These are phyloP conservation scores for Fagus sylvatica DNA, from an alignment of 306 rosid genomes.

Conservation along the genomic window DNA sequence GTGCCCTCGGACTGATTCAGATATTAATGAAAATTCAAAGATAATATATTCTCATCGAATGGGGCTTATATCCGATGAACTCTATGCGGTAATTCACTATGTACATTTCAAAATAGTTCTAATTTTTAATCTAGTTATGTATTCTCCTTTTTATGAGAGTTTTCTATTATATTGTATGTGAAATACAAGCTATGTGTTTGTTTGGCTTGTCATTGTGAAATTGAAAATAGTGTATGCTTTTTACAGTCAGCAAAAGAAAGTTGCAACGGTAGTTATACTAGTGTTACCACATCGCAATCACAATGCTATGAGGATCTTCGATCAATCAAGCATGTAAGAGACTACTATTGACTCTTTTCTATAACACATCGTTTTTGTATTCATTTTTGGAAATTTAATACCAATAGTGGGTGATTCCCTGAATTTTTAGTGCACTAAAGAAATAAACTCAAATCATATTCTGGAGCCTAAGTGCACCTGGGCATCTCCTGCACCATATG, in stretches of 20 bases:
- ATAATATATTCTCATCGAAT: slow-evolving; percentile 11
- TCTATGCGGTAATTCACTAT: slow-evolving; percentile 8
- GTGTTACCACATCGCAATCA: background rate
- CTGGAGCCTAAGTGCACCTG: slow-evolving; percentile 31
- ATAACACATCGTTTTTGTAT: background rate
- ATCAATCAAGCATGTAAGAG: slow-evolving; percentile 11
- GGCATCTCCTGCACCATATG: slow-evolving; percentile 7
- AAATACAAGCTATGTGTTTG: background rate
- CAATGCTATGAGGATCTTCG: slow-evolving; percentile 20
- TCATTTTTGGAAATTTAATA: background rate
- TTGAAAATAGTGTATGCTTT: background rate
- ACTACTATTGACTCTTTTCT: background rate
- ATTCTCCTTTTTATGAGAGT: background rate
- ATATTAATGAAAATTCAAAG: slow-evolving; percentile 15
- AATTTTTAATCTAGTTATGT: too few relatives aligned
- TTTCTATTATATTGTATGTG: background rate
- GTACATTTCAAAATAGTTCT: too few relatives aligned
- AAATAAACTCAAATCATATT: slow-evolving; percentile 21
- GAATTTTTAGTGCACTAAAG: slow-evolving; percentile 14
- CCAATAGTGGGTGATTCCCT: background rate
- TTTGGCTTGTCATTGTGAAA: background rate
- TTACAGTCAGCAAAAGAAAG: slow-evolving; percentile 23
- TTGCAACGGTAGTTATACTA: background rate
- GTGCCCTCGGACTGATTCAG: slow-evolving; percentile 13
- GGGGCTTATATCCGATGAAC: slow-evolving; percentile 27